phyloP scores from a whole-genome alignment of 257 asterid species.

The Lavandula angustifolia region DNA sequence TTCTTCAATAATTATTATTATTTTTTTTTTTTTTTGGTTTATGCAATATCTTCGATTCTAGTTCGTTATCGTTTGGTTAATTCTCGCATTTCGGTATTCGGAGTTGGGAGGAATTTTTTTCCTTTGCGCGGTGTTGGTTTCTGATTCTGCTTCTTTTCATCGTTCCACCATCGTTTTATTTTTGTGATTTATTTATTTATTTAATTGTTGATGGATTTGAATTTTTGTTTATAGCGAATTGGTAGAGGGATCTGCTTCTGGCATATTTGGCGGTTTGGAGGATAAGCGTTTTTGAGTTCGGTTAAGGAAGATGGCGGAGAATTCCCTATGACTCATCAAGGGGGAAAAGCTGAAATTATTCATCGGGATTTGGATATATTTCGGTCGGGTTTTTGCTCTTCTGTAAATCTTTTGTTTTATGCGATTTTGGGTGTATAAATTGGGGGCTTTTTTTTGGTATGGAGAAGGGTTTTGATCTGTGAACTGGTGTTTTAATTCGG shows the following conservation, averaged over 20 bases:
- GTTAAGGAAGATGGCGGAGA: constrained; percentile 26
- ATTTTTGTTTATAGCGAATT: constrained; percentile 40
- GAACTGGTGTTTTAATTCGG: constrained; percentile 21
- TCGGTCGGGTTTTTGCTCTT: constrained; percentile 15
- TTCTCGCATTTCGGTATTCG: constrained; percentile 10
- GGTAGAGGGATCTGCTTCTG: constrained; percentile 40
- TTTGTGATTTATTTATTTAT: constrained; percentile 10
- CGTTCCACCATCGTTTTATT: neutral
- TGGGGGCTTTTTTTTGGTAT: neutral
- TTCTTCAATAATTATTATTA: neutral
- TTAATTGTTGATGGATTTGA: constrained; percentile 27
- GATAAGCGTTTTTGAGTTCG: constrained; percentile 39
- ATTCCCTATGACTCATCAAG: constrained; percentile 28
- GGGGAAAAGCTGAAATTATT: constrained; percentile 18
- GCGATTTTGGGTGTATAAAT: constrained; percentile 18
- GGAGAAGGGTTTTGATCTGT: constrained; percentile 36
- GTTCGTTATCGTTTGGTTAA: neutral
- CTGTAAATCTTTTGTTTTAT: constrained; percentile 8
- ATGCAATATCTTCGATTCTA: constrained; percentile 23
- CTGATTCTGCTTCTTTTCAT: neutral
- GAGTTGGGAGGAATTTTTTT: constrained; percentile 21
- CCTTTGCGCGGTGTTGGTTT: neutral
- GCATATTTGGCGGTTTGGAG: constrained; percentile 34
- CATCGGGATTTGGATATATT: constrained; percentile 10
- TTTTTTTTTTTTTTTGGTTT: constrained; percentile 13